phyloP scores from a whole-genome alignment of 345 rosid genomes.

The Eucalyptus pauciflora region DNA sequence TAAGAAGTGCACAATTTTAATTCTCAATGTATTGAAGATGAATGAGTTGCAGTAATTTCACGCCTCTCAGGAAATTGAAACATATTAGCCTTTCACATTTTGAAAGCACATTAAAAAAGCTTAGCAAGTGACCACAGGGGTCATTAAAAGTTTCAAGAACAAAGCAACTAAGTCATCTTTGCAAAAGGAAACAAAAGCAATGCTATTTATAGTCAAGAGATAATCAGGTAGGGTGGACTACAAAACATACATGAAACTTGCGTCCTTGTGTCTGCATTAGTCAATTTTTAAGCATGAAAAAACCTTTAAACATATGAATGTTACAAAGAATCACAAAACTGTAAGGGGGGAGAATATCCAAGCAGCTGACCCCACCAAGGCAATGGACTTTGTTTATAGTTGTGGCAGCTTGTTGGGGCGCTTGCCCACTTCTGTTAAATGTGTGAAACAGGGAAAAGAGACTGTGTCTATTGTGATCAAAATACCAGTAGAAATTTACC shows the following conservation, averaged over 20 bases:
- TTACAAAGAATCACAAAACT: neutral
- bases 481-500: constrained; percentile 25
- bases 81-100: neutral
- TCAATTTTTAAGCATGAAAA: neutral
- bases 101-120: neutral
- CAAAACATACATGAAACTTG: neutral
- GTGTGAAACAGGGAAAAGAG: neutral
- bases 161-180: neutral
- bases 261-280: neutral
- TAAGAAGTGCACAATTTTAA: neutral
- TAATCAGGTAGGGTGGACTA: neutral
- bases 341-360: neutral
- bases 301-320: neutral
- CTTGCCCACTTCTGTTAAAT: neutral
- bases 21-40: neutral
- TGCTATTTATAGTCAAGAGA: neutral
- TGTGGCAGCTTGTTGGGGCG: neutral
- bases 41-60: neutral
- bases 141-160: neutral
- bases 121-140: neutral
- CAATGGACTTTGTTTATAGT: neutral
- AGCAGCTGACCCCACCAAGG: neutral
- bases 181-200: neutral
- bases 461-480: neutral
- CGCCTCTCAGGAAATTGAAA: neutral